Conservation (phyloP, 2,329 filamentous ascomycete species). For the Colletotrichum sp. region DNA sequence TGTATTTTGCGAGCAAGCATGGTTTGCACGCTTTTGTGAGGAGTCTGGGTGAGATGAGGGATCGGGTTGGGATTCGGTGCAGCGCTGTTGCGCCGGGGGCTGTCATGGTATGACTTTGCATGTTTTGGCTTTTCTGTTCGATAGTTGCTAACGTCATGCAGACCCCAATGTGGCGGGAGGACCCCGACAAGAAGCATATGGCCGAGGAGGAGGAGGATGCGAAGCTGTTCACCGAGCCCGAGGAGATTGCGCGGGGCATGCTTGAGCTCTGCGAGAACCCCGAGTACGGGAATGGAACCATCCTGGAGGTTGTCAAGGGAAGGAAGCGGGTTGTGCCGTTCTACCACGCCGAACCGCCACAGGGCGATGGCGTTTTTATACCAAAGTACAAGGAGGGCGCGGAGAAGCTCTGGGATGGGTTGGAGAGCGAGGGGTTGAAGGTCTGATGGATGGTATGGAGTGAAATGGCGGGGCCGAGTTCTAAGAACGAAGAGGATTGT, state of each 20-base stretch:
- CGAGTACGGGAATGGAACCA: conserved; percentile 34
- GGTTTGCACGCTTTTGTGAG: conserved; percentile 40
- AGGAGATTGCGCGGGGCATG: conserved; percentile 37
- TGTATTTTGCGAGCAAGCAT: conserved; percentile 43
- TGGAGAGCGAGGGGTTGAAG: conserved; percentile 26
- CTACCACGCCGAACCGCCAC: conserved; percentile 30
- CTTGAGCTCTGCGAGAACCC: conserved; percentile 26
- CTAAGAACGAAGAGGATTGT: neutral
- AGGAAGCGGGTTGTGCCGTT: conserved; percentile 31
- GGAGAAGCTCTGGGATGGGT: conserved; percentile 23
- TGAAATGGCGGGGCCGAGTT: neutral
- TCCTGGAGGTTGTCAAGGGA: conserved; percentile 32
- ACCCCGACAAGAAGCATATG: conserved; percentile 33
- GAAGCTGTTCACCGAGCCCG: conserved; percentile 30
- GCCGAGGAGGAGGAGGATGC: conserved; percentile 27
- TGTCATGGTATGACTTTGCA: conserved; percentile 26
- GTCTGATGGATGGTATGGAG: conserved; percentile 12
- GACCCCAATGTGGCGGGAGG: conserved; percentile 38
- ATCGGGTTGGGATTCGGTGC: conserved; percentile 36
- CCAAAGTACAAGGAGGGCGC: conserved; percentile 28
- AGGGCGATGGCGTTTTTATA: conserved; percentile 25
- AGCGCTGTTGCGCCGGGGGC: conserved; percentile 37
- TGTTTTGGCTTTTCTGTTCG: neutral
- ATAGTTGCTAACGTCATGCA: neutral
- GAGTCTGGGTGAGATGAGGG: conserved; percentile 32